Evolutionary conservation across 2,329 filamentous ascomycete genomes (phyloP), one percentile per base, ranked within the genome.

Genomic region (Trichoderma hamatum): DNA sequence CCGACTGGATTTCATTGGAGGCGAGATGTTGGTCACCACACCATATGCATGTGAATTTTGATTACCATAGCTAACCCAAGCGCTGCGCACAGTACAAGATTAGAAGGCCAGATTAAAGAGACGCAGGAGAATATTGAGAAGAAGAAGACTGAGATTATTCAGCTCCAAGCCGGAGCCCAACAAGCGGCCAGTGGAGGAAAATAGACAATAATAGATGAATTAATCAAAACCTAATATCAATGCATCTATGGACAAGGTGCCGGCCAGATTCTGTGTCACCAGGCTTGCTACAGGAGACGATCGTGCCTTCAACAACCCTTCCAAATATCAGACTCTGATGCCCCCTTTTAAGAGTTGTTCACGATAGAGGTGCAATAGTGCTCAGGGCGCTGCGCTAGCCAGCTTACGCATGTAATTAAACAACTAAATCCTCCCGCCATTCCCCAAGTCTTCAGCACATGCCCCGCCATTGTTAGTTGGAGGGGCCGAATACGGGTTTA

Each of bases 1-100:
- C 24, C 89, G 96, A 28, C 80, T 99, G 62, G 94, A 97, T 73
- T 98, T 95, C 77, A 99, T 99, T 73, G 87, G 90, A 73, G 93
- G 95, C 76, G 95, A 99, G 78, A 96, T 98, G 94, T 97, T 79
- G 79, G 90, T 78, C 34, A 56, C 54, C 21, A 19, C 11, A 3
- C 34, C n/a, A 19, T 21, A 11, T 7, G 9, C 34, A 14, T 43
- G 6, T 13, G 6, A 26, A 49, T 7, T 34, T 21, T 49, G 3
- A 10, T 5, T 2, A 49, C 16, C 49, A 72, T 75, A 69, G 75
- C 71, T 51, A 32, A 59, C 46, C 32, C 6, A 24, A 28, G 34
- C 52, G 66, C 11, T 5, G 30, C 24, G 10, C 26, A 52, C 30
- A 82, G 80, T 59, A 73, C 77, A 66, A 78, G 80, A 68, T 74